Percentiles rank a stretch among this genome's conserved stretches.
These are phyloP conservation scores for Apiotrichum sp. DNA, from an alignment of 1,284 basidiomycete genomes.

Conservation along the genomic window DNA sequence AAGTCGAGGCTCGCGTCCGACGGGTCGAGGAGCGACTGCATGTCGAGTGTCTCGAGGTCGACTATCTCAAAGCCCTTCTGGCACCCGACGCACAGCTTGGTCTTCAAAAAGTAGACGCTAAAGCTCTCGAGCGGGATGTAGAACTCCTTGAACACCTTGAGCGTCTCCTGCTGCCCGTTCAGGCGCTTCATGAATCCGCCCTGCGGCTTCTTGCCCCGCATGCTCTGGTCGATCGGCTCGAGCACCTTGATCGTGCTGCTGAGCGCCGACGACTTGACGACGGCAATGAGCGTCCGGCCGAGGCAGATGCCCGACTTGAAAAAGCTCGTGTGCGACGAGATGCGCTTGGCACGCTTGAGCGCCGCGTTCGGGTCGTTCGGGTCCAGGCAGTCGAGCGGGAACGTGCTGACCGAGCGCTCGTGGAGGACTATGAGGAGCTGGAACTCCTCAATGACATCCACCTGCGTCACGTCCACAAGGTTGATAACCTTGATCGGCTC, in stretches of 20 bases:
- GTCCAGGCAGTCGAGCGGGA: constrained; percentile 88
- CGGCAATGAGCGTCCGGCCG: constrained; percentile 89
- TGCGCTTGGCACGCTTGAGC: constrained; percentile 86
- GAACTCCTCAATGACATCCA: constrained; percentile 95
- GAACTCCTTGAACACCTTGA: constrained; percentile 96
- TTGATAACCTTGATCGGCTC: constrained; percentile 88
- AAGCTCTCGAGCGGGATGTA: constrained; percentile 97
- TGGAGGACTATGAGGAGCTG: constrained; percentile 91
- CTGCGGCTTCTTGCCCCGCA: constrained; percentile 81
- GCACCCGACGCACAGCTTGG: constrained; percentile 93
- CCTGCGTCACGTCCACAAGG: constrained; percentile 82
- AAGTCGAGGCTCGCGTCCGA: constrained; percentile 88
- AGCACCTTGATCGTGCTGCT: constrained; percentile 97
- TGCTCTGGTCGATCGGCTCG: constrained; percentile 88
- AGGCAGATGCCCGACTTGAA: constrained; percentile 95
- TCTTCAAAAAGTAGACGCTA: constrained; percentile 96
- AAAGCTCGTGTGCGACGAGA: constrained; percentile 93
- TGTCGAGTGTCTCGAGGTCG: constrained; percentile 93
- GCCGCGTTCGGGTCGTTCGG: constrained; percentile 83
- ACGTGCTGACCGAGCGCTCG: constrained; percentile 94
- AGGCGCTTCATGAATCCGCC: constrained; percentile 74
- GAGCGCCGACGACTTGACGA: constrained; percentile 90
- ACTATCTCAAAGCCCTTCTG: constrained; percentile 99
- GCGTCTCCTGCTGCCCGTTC: constrained; percentile 82
- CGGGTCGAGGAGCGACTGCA: constrained; percentile 91